Conservation (phyloP, 352 stramenopile genomes). For the Phytophthora sojae region DNA sequence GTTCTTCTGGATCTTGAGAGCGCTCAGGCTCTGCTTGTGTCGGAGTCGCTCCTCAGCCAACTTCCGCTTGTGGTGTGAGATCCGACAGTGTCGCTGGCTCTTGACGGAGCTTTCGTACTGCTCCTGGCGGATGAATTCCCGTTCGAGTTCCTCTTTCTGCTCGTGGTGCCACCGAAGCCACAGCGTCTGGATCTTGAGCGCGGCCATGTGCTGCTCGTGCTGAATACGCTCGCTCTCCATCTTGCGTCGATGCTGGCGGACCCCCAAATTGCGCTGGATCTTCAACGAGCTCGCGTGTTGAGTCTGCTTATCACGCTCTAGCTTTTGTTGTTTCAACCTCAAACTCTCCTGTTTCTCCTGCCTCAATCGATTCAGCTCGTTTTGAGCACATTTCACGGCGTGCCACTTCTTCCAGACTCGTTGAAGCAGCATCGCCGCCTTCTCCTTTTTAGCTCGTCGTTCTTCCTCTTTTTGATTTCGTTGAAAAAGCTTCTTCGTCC, state of each 20-base stretch:
- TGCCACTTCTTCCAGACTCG: constrained; percentile 17
- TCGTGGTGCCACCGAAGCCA: constrained; percentile 37
- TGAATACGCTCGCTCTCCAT: constrained; percentile 30
- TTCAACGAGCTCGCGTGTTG: constrained; percentile 27
- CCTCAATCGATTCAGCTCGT: neutral
- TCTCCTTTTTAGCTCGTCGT: constrained; percentile 2
- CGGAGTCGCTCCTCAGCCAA: constrained; percentile 23
- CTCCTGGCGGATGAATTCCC: constrained; percentile 34
- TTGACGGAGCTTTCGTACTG: constrained; percentile 37
- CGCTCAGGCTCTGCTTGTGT: constrained; percentile 31
- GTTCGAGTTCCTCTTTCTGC: constrained; percentile 31
- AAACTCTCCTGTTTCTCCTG: neutral
- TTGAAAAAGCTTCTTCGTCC: constrained; percentile 9
- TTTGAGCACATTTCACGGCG: neutral
- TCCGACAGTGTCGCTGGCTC: constrained; percentile 30
- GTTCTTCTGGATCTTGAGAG: constrained; percentile 40
- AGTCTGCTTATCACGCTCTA: constrained; percentile 10
- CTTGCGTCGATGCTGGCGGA: constrained; percentile 24
- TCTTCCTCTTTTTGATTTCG: constrained; percentile 6
- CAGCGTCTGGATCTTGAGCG: constrained; percentile 33
- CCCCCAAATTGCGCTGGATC: constrained; percentile 32
- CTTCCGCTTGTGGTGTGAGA: constrained; percentile 32
- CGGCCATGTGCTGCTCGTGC: constrained; percentile 32
- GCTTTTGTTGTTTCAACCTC: constrained; percentile 7
- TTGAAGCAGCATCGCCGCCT: constrained; percentile 16